phyloP scores from a whole-genome alignment of 257 asterid species.

The Rehmannia glutinosa region DNA sequence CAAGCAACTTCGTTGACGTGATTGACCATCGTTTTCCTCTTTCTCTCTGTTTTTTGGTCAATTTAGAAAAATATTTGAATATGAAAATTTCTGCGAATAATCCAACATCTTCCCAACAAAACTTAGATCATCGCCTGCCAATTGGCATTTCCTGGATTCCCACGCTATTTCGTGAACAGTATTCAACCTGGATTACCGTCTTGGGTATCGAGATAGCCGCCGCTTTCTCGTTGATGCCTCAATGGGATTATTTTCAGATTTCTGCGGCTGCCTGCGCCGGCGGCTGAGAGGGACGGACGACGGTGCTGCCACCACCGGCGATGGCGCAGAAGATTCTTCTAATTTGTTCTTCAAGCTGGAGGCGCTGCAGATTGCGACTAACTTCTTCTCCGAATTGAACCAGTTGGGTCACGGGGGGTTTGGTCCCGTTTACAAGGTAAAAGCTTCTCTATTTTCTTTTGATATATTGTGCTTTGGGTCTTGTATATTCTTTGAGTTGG shows the following conservation, averaged over 20 bases:
- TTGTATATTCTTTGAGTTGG: neutral
- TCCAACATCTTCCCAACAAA: neutral
- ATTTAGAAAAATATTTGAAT: neutral
- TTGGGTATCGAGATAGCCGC: neutral
- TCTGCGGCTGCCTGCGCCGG: constrained; percentile 42
- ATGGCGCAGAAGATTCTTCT: constrained; percentile 23
- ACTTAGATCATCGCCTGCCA: neutral
- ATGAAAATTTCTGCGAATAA: neutral
- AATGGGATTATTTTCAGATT: constrained; percentile 44
- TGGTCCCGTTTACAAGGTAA: constrained; percentile 82
- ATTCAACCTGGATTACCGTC: constrained; percentile 9
- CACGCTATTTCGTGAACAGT: neutral
- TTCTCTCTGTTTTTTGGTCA: neutral
- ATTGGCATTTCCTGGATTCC: neutral
- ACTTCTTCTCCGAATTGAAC: constrained; percentile 73
- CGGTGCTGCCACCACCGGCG: constrained; percentile 31
- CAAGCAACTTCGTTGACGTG: neutral
- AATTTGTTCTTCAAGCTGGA: constrained; percentile 57
- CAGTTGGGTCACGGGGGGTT: constrained; percentile 86
- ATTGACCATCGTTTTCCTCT: neutral
- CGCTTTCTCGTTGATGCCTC: constrained; percentile 14
- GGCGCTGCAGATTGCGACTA: constrained; percentile 68
- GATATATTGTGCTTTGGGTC: no score
- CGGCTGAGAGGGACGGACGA: constrained; percentile 21
- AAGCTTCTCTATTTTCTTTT: neutral